Base-by-base conservation (phyloP, 202 grass and related monocot genomes). In the Digitaria exilis region DNA sequence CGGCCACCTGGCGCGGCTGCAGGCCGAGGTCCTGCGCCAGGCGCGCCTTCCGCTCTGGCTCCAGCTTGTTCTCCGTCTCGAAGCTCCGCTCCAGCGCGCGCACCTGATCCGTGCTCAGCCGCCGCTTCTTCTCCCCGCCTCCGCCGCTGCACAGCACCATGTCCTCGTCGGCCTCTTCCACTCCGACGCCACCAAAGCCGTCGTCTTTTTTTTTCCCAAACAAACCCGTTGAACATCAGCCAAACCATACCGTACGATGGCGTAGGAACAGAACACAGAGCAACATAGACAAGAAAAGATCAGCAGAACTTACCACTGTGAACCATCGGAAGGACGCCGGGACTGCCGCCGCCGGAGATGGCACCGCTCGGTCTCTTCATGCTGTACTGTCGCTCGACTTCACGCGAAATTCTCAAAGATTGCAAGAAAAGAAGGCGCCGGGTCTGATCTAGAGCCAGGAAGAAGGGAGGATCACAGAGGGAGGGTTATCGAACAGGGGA, bases 1-100 rank as follows among this genome's bases (percentile, higher is more conserved):
- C 88, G 9, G 94, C 94, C 26, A 97, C 94, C 75, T 97, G 94
- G 21, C 91, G 87, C 19, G 91, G 92, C 82, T 92, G 92, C 48
- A 94, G 87, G 34, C 89, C 85, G 9, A 94, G 92, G 39, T 97
- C 91, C 6, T 66, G 84, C 42, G 91, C 84, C 81, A 91, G 88
- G 22, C 82, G 68, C 59, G 70, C 79, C 88, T 91, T 97, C 51
- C 87, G 78, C 85, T 94, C 92, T 15, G 92, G 89, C 90, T 93
- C 88, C 87, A 86, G 73, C 75, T 87, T 97, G 81, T 89, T 90
- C 71, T 92, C 93, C 45, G 64, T 83, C 86, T 94, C 92, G 61
- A 94, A 94, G 73, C 85, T 89, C 84, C 83, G 85, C 69, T 92
- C 90, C 63, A 87, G 62, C 5, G 90, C 83, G 13, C 75, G 81